Evolutionary conservation across 768 basidiomycete species (phyloP), one percentile per base, ranked within the genome.

Genomic region (Rhodosporidiobolus odoratus): DNA sequence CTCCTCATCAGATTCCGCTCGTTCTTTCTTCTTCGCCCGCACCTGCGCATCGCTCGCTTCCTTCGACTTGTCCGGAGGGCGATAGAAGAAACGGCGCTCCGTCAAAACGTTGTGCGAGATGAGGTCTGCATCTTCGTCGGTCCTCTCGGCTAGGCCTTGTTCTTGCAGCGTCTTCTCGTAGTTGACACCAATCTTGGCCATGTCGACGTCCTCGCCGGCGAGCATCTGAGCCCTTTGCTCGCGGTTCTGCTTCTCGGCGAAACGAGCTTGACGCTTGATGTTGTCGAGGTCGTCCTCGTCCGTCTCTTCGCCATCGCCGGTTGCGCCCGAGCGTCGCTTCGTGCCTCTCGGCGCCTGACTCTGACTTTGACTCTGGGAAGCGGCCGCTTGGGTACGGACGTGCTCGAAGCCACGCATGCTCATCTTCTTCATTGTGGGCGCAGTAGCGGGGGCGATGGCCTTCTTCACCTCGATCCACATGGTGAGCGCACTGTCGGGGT

Each of bases 391-490:
- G 4, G 37, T 12, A 3, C 59, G 35, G 2, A 48, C 67, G 54
- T 57, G 58, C 34, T 30, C 40, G 58, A 74, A 71, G 4, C 71
- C 71, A 2, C 48, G 53, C 34, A 72, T 41, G 57, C 69, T 68
- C 59, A 75, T 70, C 77, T 89, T 91, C 80, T 92, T 94, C 86
- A 89, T 88, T 40, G 86, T 79, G 62, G 89, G 88, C 0, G 91
- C 87, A 41, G 86, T 82, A 5, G 85, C 84, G 30, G 85, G 76
- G 34, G 88, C 85, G 0, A 91, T 93, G 62, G 87, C 88, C 80
- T 97, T 97, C 73, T 86, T 88, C 30, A 86, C 83, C 76, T 88
- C 88, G 71, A 97, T 83, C 16, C 81, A 79, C 65, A 97, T 84
- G 75, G 87, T 86, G 45, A 96, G 80, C 2, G 90, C 87, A 75